Conservation (phyloP, 225 moss, liverwort and hornwort genomes). For the Pseudoscleropodium purum region DNA sequence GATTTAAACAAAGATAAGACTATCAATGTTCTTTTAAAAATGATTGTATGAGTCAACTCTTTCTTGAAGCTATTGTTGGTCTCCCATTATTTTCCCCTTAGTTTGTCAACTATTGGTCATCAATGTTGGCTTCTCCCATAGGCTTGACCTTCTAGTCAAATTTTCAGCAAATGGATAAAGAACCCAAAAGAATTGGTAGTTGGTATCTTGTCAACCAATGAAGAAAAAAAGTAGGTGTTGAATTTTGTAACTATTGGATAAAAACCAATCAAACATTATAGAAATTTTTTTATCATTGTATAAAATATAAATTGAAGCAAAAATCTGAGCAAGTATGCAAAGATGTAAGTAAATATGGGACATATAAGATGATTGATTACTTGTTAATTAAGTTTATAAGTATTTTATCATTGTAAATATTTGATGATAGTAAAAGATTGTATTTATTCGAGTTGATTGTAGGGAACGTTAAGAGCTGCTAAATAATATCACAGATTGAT, state of each 20-base stretch:
- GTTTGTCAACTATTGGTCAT: neutral
- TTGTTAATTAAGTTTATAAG: neutral
- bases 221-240: neutral
- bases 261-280: neutral
- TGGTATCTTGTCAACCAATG: neutral
- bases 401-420: neutral
- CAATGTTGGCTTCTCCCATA: neutral
- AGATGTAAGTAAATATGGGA: neutral
- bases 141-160: neutral
- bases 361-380: neutral
- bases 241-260: neutral
- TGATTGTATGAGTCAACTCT: accelerated
- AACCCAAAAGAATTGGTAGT: accelerated
- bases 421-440: neutral
- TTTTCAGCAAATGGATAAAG: neutral
- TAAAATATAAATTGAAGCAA: neutral
- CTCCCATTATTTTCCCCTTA: neutral
- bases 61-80: neutral
- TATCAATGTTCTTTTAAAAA: too few species aligned
- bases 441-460: neutral
- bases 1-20: neutral
- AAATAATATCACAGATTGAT: neutral
- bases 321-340: neutral
- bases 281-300: neutral
- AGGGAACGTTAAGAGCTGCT: accelerated